These are phyloP conservation scores for Zymoseptoria ardabiliae DNA, from an alignment of 2,329 filamentous ascomycete genomes.

Conservation along the genomic window DNA sequence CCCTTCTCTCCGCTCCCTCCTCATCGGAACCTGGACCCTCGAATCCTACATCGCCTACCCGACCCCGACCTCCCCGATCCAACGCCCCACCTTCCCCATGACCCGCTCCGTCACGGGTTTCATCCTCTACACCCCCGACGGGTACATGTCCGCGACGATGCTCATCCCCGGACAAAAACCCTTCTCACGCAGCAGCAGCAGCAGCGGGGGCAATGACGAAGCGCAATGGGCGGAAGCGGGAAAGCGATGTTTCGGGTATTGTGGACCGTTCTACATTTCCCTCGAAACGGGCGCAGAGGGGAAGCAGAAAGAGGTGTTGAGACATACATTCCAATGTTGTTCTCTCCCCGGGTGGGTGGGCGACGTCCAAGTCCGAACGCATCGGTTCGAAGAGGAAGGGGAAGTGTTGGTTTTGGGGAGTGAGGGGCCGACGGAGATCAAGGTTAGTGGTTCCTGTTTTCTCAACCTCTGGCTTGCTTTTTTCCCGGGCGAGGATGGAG, in stretches of 20 bases:
- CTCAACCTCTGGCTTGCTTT: no score
- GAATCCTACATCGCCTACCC: conserved; percentile 34
- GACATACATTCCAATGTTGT: conserved; percentile 33
- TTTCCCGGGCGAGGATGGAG: no score
- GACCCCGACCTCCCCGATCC: conserved; percentile 28
- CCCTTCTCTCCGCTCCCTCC: conserved; percentile 22
- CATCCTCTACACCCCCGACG: conserved; percentile 34
- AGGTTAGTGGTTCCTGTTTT: no score
- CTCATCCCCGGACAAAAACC: conserved; percentile 31
- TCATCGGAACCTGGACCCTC: conserved; percentile 32
- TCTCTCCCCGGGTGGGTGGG: conserved; percentile 34
- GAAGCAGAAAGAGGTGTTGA: conserved; percentile 26
- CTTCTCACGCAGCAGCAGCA: conserved; percentile 25
- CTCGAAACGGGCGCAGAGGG: conserved; percentile 18
- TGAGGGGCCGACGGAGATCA: conserved; percentile 33
- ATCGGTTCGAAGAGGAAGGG: conserved; percentile 33
- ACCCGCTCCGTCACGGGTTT: conserved; percentile 32
- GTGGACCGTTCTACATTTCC: conserved; percentile 33
- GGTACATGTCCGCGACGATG: conserved; percentile 35
- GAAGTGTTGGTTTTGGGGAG: conserved; percentile 33
- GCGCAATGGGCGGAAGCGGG: conserved; percentile 34
- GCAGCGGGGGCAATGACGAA: conserved; percentile 28
- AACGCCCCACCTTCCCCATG: conserved; percentile 31
- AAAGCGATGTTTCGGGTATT: conserved; percentile 32
- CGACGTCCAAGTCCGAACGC: conserved; percentile 31